Conservation (phyloP, 345 rosid genomes). For the Citrus australasica region DNA sequence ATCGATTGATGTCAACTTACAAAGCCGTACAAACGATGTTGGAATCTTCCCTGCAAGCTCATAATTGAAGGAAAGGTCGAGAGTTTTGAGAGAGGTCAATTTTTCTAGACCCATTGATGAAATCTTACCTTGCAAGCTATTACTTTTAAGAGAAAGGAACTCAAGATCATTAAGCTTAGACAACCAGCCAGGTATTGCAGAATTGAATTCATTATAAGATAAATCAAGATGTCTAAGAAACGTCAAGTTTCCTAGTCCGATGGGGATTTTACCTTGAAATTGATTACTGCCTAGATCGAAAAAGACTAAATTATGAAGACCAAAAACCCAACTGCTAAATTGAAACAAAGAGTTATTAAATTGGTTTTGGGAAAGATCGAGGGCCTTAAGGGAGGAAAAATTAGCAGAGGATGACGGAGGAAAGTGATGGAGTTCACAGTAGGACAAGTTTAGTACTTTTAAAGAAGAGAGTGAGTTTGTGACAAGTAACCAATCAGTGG, state of each 20-base stretch:
- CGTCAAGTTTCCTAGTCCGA: background rate
- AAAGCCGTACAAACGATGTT: background rate
- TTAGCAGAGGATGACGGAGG: background rate
- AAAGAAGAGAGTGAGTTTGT: background rate
- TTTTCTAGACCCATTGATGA: background rate
- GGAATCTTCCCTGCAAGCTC: background rate
- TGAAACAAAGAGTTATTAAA: background rate
- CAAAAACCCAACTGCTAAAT: background rate
- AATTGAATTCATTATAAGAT: background rate
- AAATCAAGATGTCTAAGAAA: background rate
- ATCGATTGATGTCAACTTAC: background rate
- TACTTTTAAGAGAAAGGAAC: background rate
- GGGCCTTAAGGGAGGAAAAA: background rate
- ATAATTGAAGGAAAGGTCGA: background rate
- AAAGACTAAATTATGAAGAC: background rate
- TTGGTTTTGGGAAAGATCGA: background rate
- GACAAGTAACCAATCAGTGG: background rate
- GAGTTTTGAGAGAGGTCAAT: background rate
- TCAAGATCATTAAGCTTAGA: background rate
- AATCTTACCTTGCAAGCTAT: background rate
- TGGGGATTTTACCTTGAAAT: background rate
- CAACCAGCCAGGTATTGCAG: no score
- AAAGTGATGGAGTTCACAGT: background rate
- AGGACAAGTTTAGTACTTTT: background rate
- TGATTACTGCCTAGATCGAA: background rate